These are phyloP conservation scores for Clonostachys rhizophaga DNA, from an alignment of 2,329 filamentous ascomycete species.

Conservation along the genomic window DNA sequence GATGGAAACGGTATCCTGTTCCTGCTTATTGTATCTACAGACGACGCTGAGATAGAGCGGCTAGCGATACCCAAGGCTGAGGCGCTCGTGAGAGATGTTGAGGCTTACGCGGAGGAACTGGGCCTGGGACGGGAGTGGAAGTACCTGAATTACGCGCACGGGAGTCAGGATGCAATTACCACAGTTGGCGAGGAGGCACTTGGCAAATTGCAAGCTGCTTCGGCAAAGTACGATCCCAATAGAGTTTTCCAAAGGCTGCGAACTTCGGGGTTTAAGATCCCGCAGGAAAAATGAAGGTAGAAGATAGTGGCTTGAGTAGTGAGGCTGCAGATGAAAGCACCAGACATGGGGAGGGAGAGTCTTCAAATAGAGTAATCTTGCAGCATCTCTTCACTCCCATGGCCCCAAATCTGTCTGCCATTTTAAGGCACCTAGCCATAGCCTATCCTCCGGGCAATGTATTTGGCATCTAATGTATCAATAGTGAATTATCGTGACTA, in stretches of 20 bases:
- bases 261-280: constrained; percentile 23
- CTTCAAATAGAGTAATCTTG: not conserved
- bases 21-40: constrained; percentile 18
- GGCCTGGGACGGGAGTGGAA: constrained; percentile 11
- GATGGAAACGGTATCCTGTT: constrained; percentile 22
- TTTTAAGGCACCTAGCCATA: no score
- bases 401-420: no score
- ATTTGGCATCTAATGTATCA: no score
- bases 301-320: no score
- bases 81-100: constrained; percentile 8
- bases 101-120: not conserved
- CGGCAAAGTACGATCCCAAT: constrained; percentile 27
- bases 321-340: no score
- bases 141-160: constrained; percentile 39
- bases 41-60: constrained; percentile 22
- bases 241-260: constrained; percentile 28
- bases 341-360: no score
- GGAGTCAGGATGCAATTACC: constrained; percentile 26
- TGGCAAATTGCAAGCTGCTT: constrained; percentile 18
- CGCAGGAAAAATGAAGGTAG: not conserved
- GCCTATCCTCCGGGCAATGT: no score
- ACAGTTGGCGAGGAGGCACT: constrained; percentile 30
- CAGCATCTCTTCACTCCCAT: no score
- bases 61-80: constrained; percentile 11
- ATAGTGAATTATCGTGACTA: no score